Evolutionary conservation across 139 green algal species (phyloP), one percentile per base, ranked within the genome.

Genomic region (Penium margaritaceum): DNA sequence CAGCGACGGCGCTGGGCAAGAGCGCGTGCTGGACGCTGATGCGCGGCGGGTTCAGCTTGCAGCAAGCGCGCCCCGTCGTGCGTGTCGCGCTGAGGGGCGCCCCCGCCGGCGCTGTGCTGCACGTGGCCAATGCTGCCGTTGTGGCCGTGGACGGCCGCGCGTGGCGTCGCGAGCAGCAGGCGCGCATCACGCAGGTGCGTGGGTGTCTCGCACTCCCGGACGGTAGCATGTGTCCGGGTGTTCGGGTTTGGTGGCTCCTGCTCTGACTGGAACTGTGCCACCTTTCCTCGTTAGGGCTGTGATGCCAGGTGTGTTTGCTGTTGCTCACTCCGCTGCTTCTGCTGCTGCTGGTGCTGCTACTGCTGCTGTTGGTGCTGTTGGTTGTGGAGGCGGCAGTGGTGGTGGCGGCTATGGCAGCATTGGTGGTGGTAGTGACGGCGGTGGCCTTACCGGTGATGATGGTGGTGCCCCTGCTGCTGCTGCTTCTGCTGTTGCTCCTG

Each of bases 31-130:
- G 64, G 64, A 61, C 64, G 27, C 27, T 34, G 64, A 30, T 72
- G 9, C 29, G 33, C 15, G 64, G 64, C 7, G 64, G 64, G 24
- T 72, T 72, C 64, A 72, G 35, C 6, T 24, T 72, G n/a, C n/a
- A 29, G n/a, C n/a, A n/a, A n/a, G 21, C 9, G 14, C 30, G 5
- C 36, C 30, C 27, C 27, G 58, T 4, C 27, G 38, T 38, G 3
- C 6, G 6, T 6, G 39, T 61, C 15, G 7, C 36, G 5, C 39
- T 72, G 3, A 3, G 39, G 4, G 64, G 64, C 5, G 35, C 64
- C 5, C 64, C 64, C 17, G 29, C 27, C 41, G 64, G 33, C 9
- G 5, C 4, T 7, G 29, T 21, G 9, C 4, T 72, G 14, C 37
- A 39, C 27, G 24, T 72, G n/a, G 15, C 12, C 5, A 72, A 36